Conservation (phyloP, 164 flowering plant genomes). For the Magnolia officinalis region DNA sequence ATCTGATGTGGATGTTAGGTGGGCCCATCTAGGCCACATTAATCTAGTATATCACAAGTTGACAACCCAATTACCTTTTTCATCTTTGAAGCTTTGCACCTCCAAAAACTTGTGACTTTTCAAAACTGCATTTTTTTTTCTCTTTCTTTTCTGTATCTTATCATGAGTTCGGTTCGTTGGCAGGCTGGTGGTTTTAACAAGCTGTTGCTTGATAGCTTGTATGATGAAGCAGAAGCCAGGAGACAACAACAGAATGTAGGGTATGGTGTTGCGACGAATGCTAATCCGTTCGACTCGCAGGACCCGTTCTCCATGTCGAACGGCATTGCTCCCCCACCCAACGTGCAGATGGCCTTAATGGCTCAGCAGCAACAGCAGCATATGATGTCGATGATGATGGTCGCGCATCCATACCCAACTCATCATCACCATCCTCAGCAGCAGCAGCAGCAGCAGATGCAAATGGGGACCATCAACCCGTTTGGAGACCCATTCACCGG, state of each 20-base stretch:
- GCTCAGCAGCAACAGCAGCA: slow-evolving; percentile 50
- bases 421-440: slow-evolving; percentile 24
- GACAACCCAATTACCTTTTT: too few species aligned
- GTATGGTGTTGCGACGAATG: slow-evolving; percentile 20
- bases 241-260: slow-evolving; percentile 55
- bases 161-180: not conserved
- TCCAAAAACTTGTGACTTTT: too few species aligned
- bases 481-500: slow-evolving; percentile 65
- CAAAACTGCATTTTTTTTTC: too few species aligned
- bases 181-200: slow-evolving; percentile 92
- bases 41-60: too few species aligned
- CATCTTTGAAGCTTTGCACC: too few species aligned
- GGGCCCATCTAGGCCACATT: too few species aligned
- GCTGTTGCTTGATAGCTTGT: slow-evolving; percentile 85
- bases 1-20: too few species aligned
- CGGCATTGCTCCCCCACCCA: slow-evolving; percentile 63
- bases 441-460: slow-evolving; percentile 36
- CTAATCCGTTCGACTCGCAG: not conserved
- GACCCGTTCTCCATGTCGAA: slow-evolving; percentile 75
- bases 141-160: not conserved
- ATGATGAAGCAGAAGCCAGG: slow-evolving; percentile 68
- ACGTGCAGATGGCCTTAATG: slow-evolving; percentile 79
- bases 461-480: slow-evolving; percentile 46
- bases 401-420: slow-evolving; percentile 6
- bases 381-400: slow-evolving; percentile 28